Evolutionary conservation across 345 rosid species (phyloP).

Genomic region (Adansonia digitata): DNA sequence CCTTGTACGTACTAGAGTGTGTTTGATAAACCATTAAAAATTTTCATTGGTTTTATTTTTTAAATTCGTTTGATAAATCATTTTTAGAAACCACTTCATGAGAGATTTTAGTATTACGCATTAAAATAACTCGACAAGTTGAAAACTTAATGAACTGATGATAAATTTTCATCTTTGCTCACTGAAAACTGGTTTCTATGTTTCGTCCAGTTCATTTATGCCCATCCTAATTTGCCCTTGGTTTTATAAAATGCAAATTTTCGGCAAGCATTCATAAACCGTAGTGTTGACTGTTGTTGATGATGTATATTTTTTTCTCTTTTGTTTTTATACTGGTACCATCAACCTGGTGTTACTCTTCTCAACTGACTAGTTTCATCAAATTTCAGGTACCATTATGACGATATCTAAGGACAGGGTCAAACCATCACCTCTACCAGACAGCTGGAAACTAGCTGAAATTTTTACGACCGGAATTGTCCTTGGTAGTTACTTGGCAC

Average conservation of each 20-base stretch:
- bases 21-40: too few species aligned
- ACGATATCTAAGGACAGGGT: conserved; percentile 98
- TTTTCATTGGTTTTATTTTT: too few species aligned
- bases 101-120: too few species aligned
- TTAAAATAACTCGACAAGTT: too few species aligned
- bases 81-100: too few species aligned
- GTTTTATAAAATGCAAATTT: not conserved
- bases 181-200: not conserved
- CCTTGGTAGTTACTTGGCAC: conserved; percentile 92
- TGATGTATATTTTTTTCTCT: not conserved
- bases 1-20: too few species aligned
- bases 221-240: too few species aligned
- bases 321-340: not conserved
- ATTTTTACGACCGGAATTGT: conserved; percentile 85
- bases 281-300: not conserved
- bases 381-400: conserved; percentile 85
- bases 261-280: not conserved
- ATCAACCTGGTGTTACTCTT: conserved; percentile 1
- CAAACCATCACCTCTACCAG: conserved; percentile 97
- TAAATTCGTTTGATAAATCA: too few species aligned
- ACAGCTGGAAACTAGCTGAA: conserved; percentile 98
- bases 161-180: not conserved
- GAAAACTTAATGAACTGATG: not conserved
- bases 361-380: conserved; percentile 12
- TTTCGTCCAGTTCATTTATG: too few species aligned